These are phyloP conservation scores for Epichloe baconii DNA, from an alignment of 2,329 filamentous ascomycete genomes.

Conservation along the genomic window DNA sequence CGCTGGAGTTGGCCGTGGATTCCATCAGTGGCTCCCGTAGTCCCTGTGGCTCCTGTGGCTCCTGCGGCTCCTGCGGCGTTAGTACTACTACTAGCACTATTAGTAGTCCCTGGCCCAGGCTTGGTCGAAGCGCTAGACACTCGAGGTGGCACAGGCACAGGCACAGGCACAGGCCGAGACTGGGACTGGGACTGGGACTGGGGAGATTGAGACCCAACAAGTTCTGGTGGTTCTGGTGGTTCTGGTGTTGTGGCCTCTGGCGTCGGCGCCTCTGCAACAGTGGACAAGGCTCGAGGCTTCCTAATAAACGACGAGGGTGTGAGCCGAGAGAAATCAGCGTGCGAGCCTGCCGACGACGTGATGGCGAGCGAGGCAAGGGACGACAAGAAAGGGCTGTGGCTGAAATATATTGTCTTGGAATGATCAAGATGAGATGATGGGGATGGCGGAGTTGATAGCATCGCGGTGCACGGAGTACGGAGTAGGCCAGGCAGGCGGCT, in stretches of 20 bases:
- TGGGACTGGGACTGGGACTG: too few relatives aligned
- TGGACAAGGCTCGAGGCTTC: not conserved
- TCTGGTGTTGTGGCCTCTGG: not conserved
- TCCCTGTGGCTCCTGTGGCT: too few relatives aligned
- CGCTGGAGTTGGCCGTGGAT: not conserved
- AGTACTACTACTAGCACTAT: too few relatives aligned
- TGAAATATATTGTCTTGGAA: conserved; percentile 1
- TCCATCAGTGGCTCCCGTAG: too few relatives aligned
- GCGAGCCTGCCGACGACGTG: not conserved
- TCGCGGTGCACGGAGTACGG: not conserved
- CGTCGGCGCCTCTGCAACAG: conserved; percentile 1
- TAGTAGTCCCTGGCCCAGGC: not conserved
- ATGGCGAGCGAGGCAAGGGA: not conserved
- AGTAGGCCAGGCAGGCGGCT: not conserved
- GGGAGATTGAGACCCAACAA: not conserved
- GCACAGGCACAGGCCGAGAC: not conserved
- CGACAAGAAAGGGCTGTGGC: not conserved
- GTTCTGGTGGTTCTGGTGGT: not conserved
- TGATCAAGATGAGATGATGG: not conserved
- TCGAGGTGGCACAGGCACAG: not conserved
- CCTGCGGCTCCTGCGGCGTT: too few relatives aligned
- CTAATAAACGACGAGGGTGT: not conserved
- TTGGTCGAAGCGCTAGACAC: not conserved
- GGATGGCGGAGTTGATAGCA: not conserved
- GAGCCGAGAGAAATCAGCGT: not conserved